phyloP scores from a whole-genome alignment of 2,329 filamentous ascomycete species.

The Cadophora luteo-olivacea region DNA sequence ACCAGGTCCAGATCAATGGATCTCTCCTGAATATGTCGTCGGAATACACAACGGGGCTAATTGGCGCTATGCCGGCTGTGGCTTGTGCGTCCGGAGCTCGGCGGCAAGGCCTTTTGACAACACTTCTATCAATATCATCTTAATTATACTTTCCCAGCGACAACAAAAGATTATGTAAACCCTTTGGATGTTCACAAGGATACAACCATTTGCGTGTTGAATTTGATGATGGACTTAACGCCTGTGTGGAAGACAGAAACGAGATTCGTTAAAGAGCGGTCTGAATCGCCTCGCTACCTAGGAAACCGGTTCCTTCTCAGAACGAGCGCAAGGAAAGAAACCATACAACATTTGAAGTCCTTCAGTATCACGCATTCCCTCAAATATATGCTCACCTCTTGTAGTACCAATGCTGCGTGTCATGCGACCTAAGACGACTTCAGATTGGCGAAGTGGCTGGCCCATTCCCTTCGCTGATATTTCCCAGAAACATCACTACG shows the following conservation, averaged over 20 bases:
- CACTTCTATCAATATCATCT: background rate
- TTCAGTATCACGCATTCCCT: background rate
- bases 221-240: background rate
- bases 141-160: background rate
- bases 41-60: background rate
- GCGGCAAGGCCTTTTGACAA: background rate
- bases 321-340: background rate
- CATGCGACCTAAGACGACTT: background rate
- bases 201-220: background rate
- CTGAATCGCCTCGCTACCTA: constrained; percentile 6
- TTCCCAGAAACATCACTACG: constrained; percentile 23
- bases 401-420: background rate
- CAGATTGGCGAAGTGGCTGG: background rate
- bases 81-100: background rate
- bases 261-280: constrained; percentile 16
- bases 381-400: background rate
- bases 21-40: background rate
- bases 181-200: background rate
- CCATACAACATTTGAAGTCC: background rate
- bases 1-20: background rate
- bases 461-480: constrained; percentile 1
- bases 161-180: background rate
- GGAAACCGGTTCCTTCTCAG: background rate
- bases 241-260: background rate
- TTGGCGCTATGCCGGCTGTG: background rate